Evolutionary conservation across 441 rosid genomes (phyloP), one percentile per base, ranked within the genome.

Genomic region (Biscutella auriculata): DNA sequence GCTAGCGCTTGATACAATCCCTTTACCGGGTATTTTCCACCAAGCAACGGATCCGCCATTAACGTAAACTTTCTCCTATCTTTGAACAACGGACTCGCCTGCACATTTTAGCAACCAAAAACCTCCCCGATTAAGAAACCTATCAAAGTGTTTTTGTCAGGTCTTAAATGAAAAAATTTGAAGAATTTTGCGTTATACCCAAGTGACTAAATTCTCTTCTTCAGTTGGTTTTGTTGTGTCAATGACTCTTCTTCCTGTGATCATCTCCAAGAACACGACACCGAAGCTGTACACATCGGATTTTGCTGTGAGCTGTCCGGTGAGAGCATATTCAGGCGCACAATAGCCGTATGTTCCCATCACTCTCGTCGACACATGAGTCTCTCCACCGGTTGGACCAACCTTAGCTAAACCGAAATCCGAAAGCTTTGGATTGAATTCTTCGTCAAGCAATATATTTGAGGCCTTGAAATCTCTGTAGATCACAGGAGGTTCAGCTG

Each of bases 311-410:
- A 92, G 72, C 60, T 88, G 82, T 26, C 98, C 97, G 0, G 95
- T 84, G 28, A 70, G 57, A n/a, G 94, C 97, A 66, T 92, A 88
- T 61, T 92, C 97, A 0, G 97, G 98, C 5, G 97, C 92, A 37
- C 98, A 92, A 17, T 86, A 88, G 21, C 98, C 98, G 19, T 84
- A 92, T 16, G 95, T 92, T 57, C 98, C 98, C 98, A 92, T 92
- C 51, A 92, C 97, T 72, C 98, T 75, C 3, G 98, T 92, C n/a
- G 98, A 88, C 25, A 93, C 96, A 48, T 89, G 85, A 46, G 85
- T 58, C 75, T 82, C 77, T 13, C 80, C 95, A 21, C 95, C 97
- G 0, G 87, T 89, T 1, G 97, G 97, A 55, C 96, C 96, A 15
- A 93, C 87, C 69, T 89, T 89, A 6, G 99, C 99, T 40, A 93